Conservation (phyloP, 2,329 filamentous ascomycete genomes). For the Colletotrichum somersetense region DNA sequence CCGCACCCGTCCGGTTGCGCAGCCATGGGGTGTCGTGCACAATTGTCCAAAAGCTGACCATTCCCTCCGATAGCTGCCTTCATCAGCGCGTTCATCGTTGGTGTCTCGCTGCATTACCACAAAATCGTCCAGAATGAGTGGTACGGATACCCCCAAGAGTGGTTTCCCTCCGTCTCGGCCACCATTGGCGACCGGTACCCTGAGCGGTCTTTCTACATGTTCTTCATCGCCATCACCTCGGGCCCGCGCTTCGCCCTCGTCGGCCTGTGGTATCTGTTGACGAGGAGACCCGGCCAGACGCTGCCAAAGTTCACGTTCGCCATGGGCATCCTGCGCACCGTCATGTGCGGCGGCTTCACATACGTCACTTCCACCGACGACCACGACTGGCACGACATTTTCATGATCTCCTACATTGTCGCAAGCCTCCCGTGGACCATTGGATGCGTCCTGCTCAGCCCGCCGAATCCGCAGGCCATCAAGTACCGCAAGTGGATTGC, state of each 20-base stretch:
- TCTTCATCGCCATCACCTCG: slow-evolving; percentile 97
- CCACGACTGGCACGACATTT: slow-evolving; percentile 98
- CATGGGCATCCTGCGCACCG: slow-evolving; percentile 86
- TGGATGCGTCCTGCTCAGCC: slow-evolving; percentile 89
- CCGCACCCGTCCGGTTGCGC: slow-evolving; percentile 24
- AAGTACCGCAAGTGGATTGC: slow-evolving; percentile 91
- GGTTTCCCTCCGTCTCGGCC: slow-evolving; percentile 95
- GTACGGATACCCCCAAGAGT: slow-evolving; percentile 93
- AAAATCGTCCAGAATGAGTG: slow-evolving; percentile 99
- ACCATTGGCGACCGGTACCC: slow-evolving; percentile 98
- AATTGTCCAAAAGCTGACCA: slow-evolving; percentile 3
- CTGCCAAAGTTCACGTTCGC: slow-evolving; percentile 86
- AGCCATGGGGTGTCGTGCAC: slow-evolving; percentile 30
- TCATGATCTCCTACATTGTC: slow-evolving; percentile 98
- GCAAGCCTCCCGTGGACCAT: slow-evolving; percentile 95
- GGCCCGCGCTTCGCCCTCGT: slow-evolving; percentile 93
- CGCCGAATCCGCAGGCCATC: slow-evolving; percentile 83
- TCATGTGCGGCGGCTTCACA: slow-evolving; percentile 98
- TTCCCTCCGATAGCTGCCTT: slow-evolving; percentile 75
- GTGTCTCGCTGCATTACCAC: slow-evolving; percentile 85
- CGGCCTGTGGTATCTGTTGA: slow-evolving; percentile 91
- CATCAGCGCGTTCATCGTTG: slow-evolving; percentile 85
- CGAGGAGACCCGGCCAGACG: slow-evolving; percentile 77
- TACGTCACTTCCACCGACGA: slow-evolving; percentile 99
- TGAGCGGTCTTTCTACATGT: slow-evolving; percentile 94